phyloP scores from a whole-genome alignment of 805 yeast genomes.

The Yamadazyma sp. region DNA sequence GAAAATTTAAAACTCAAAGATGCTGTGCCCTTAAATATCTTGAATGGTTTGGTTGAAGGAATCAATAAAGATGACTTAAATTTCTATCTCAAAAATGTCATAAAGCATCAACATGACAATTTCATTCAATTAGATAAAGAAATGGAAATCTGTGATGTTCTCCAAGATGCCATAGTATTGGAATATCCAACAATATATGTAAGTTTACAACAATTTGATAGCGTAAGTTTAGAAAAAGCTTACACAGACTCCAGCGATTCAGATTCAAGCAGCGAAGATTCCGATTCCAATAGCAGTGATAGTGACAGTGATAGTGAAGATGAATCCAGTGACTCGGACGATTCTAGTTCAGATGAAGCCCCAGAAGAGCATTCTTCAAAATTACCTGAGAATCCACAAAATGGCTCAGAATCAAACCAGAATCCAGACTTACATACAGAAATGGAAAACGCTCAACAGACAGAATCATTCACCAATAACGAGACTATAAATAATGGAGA shows the following conservation, averaged over 20 bases:
- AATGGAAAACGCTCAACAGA: no score
- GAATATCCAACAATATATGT: conserved; percentile 76
- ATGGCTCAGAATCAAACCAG: no score
- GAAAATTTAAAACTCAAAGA: conserved; percentile 35
- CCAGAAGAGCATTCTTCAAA: conserved; percentile 35
- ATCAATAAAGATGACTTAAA: conserved; percentile 24
- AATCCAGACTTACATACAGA: no score
- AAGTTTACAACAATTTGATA: conserved; percentile 22
- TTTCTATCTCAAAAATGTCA: conserved; percentile 34
- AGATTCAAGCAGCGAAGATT: conserved; percentile 16
- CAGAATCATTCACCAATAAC: no score
- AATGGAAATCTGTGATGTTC: conserved; percentile 29
- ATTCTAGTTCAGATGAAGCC: conserved; percentile 15
- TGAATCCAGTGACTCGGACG: conserved; percentile 6
- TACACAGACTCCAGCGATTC: conserved; percentile 7
- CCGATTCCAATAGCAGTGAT: conserved; percentile 15
- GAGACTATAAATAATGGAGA: no score
- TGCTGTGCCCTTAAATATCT: conserved; percentile 39
- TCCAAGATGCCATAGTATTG: conserved; percentile 59
- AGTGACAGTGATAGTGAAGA: conserved; percentile 7
- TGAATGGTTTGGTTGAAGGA: conserved; percentile 12
- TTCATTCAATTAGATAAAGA: conserved; percentile 31
- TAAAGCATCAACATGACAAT: conserved; percentile 10
- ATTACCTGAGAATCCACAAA: not conserved
- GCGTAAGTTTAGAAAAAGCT: conserved; percentile 1